Evolutionary conservation across 768 basidiomycete species (phyloP).

Genomic region (Serendipita vermifera): DNA sequence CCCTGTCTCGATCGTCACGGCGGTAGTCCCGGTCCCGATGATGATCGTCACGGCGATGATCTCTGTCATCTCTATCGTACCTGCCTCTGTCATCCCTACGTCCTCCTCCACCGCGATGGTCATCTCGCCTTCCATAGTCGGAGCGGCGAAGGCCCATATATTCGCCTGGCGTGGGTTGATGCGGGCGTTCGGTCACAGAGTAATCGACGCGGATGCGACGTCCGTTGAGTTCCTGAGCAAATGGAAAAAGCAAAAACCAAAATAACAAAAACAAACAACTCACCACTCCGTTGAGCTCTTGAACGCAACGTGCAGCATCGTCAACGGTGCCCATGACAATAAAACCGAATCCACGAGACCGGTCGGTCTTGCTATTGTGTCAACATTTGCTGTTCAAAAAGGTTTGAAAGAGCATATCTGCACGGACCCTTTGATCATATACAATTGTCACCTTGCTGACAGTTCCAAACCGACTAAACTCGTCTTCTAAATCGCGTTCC

Average conservation of each 20-base stretch:
- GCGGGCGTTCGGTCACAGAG: conserved; percentile 85
- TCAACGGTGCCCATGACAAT: conserved; percentile 86
- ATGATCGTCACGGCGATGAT: conserved; percentile 26
- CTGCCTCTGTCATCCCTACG: conserved; percentile 32
- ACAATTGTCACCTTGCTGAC: conserved; percentile 96
- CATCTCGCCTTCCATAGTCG: conserved; percentile 26
- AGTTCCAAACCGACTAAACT: conserved; percentile 76
- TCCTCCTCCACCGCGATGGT: too few relatives aligned
- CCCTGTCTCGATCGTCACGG: conserved; percentile 21
- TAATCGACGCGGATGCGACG: conserved; percentile 95
- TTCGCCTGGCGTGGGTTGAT: conserved; percentile 92
- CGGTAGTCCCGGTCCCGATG: conserved; percentile 23
- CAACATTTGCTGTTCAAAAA: conserved; percentile 8
- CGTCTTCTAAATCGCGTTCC: conserved; percentile 88
- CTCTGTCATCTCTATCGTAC: conserved; percentile 29
- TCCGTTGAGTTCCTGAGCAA: conserved; percentile 72
- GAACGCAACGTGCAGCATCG: conserved; percentile 77
- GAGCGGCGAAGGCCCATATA: conserved; percentile 87
- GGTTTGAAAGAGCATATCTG: not conserved
- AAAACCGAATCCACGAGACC: conserved; percentile 96
- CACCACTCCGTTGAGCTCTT: conserved; percentile 84
- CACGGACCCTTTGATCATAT: conserved; percentile 85
- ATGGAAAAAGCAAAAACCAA: not conserved
- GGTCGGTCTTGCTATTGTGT: conserved; percentile 53
- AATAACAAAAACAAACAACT: conserved; percentile 22